Percentiles rank a stretch among this genome's conserved stretches.
Conservation (phyloP, 1,284 basidiomycete species). For the Tausonia pullulans region DNA sequence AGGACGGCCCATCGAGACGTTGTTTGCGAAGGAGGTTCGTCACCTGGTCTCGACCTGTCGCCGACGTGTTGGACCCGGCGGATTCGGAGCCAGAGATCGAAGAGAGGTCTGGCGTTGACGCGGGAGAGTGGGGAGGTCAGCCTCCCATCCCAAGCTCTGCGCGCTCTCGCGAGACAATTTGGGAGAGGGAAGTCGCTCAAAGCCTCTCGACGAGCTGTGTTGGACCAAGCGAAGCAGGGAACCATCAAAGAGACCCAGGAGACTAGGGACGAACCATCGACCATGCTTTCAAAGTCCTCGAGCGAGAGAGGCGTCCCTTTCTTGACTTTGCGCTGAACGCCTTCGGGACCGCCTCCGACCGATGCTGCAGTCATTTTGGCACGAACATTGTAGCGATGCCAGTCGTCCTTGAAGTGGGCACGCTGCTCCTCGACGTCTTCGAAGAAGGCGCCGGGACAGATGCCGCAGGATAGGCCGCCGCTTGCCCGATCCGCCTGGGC, state of each 20-base stretch:
- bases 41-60: conserved; percentile 44
- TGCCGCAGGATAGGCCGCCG: conserved; percentile 48
- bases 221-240: not conserved
- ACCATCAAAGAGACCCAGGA: not conserved
- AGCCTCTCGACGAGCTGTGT: too few species aligned
- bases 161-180: too few species aligned
- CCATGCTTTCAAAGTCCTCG: conserved; percentile 58
- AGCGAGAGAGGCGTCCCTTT: too few species aligned
- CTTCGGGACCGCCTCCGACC: too few species aligned
- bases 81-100: conserved; percentile 80
- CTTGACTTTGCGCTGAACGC: too few species aligned
- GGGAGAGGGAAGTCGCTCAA: too few species aligned
- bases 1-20: conserved; percentile 41
- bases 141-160: too few species aligned
- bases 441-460: conserved; percentile 63
- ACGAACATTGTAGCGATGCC: conserved; percentile 97
- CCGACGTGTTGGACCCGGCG: conserved; percentile 43
- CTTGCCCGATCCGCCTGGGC: not conserved
- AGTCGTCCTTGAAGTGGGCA: conserved; percentile 82
- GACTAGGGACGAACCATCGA: conserved; percentile 53
- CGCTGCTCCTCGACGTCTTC: conserved; percentile 69
- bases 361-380: conserved; percentile 48
- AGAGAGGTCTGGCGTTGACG: conserved; percentile 51
- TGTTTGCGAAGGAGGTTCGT: conserved; percentile 54
- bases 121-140: not conserved